Evolutionary conservation across 352 stramenopile genomes (phyloP).

Genomic region (Globisporangium alternatum): DNA sequence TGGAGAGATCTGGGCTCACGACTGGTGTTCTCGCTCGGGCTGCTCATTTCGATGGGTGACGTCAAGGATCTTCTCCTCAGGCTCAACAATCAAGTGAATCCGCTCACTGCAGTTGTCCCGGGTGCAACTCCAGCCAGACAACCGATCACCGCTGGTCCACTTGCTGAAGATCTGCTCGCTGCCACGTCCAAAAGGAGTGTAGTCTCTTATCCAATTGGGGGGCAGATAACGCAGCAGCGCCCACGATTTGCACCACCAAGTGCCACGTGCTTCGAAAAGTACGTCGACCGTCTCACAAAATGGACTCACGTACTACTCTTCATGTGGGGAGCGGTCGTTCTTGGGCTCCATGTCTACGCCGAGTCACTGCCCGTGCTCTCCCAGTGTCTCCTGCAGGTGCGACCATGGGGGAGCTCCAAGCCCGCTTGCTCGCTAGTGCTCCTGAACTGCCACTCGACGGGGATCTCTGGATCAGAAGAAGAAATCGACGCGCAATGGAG

Average conservation of each 20-base stretch:
- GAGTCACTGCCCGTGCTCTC: background rate
- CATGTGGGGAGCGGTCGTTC: background rate
- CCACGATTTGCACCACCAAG: too few relatives aligned
- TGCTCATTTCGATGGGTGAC: constrained; percentile 5
- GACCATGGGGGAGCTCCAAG: background rate
- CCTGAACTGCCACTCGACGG: background rate
- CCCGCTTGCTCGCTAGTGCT: background rate
- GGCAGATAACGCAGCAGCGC: too few relatives aligned
- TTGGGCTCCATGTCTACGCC: background rate
- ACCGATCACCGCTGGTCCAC: too few relatives aligned
- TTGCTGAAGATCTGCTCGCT: too few relatives aligned
- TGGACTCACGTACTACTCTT: background rate
- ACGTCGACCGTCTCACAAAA: too few relatives aligned
- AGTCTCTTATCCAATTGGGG: too few relatives aligned
- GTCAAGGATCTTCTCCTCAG: constrained; percentile 1
- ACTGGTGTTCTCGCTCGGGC: constrained; percentile 8
- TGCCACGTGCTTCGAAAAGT: too few relatives aligned
- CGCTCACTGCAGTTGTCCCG: too few relatives aligned
- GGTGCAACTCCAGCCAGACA: too few relatives aligned
- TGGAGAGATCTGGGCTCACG: constrained; percentile 4
- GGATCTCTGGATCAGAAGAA: background rate
- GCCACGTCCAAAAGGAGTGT: too few relatives aligned
- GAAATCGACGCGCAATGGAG: background rate
- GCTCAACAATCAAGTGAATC: too few relatives aligned
- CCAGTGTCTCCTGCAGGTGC: background rate